phyloP scores from a whole-genome alignment of 75 land plant species.

The Selaginella tamariscina region DNA sequence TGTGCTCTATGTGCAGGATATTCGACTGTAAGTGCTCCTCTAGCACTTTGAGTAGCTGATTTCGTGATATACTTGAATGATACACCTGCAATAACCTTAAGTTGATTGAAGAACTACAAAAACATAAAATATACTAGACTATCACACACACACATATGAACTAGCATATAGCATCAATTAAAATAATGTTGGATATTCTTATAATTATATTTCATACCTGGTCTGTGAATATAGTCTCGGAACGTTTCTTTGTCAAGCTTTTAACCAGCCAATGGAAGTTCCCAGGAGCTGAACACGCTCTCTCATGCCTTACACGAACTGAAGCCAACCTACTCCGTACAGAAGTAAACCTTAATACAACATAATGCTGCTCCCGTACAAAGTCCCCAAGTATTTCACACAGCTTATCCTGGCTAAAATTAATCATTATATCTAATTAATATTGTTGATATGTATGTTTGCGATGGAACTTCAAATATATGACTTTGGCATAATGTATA shows the following conservation, averaged over 20 bases:
- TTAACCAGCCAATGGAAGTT: constrained; percentile 8
- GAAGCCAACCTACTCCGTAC: constrained; percentile 32
- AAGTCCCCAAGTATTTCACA: constrained; percentile 36
- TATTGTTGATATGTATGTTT: too few species aligned
- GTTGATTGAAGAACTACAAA: neutral
- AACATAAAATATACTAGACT: too few species aligned
- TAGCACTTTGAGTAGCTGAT: constrained; percentile 26
- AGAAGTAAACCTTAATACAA: constrained; percentile 24
- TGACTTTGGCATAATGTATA: too few species aligned
- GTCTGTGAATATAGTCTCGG: constrained; percentile 42
- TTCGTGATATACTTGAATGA: constrained; percentile 1
- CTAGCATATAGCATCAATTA: too few species aligned
- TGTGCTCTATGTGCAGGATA: constrained; percentile 40
- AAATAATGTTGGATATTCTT: too few species aligned
- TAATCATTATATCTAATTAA: too few species aligned
- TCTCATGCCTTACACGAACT: constrained; percentile 30
- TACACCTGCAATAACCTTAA: neutral
- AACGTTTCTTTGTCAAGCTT: constrained; percentile 21
- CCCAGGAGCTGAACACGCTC: constrained; percentile 12
- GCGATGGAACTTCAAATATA: too few species aligned
- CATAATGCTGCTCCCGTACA: constrained; percentile 36
- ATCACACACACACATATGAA: too few species aligned
- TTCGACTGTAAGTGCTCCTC: constrained; percentile 64
- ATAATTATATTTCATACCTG: constrained; percentile 34
- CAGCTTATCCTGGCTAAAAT: constrained; percentile 63